These are phyloP conservation scores for Dendrobium huoshanense DNA, from an alignment of 106 monocot species.

Conservation along the genomic window DNA sequence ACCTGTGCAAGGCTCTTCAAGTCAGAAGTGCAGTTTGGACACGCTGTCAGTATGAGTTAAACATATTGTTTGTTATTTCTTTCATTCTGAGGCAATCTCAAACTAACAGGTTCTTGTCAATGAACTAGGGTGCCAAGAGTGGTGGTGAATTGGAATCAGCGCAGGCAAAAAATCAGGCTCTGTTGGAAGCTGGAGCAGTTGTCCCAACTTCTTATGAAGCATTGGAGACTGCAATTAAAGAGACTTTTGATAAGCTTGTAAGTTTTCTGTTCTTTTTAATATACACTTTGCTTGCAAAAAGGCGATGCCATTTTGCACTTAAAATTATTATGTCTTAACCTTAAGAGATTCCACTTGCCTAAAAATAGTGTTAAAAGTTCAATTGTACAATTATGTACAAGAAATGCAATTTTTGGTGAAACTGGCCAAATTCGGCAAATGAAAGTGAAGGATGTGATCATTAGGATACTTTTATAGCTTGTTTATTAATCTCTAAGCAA, in stretches of 20 bases:
- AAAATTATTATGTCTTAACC: neutral
- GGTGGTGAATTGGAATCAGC: constrained; percentile 98
- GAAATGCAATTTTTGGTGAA: neutral
- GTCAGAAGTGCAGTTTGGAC: constrained; percentile 99
- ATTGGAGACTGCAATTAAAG: constrained; percentile 72
- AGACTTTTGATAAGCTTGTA: constrained; percentile 90
- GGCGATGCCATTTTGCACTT: neutral
- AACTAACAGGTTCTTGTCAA: neutral
- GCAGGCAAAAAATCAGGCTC: constrained; percentile 89
- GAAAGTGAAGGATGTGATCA: neutral
- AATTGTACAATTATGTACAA: neutral
- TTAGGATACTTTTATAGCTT: neutral
- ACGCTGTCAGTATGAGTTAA: constrained; percentile 69
- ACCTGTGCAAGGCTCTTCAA: constrained; percentile 97
- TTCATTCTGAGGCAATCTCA: neutral
- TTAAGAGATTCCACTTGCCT: neutral
- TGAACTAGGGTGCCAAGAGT: constrained; percentile 88
- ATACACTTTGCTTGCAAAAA: neutral
- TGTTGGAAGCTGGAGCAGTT: constrained; percentile 84
- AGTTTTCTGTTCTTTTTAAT: constrained; percentile 8
- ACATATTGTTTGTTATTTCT: neutral
- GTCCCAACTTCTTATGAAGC: constrained; percentile 98
- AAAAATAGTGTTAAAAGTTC: neutral
- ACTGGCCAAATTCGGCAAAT: neutral
- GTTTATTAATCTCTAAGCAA: neutral